These are phyloP conservation scores for Salix koriyanagi DNA, from an alignment of 345 rosid genomes.

Conservation along the genomic window DNA sequence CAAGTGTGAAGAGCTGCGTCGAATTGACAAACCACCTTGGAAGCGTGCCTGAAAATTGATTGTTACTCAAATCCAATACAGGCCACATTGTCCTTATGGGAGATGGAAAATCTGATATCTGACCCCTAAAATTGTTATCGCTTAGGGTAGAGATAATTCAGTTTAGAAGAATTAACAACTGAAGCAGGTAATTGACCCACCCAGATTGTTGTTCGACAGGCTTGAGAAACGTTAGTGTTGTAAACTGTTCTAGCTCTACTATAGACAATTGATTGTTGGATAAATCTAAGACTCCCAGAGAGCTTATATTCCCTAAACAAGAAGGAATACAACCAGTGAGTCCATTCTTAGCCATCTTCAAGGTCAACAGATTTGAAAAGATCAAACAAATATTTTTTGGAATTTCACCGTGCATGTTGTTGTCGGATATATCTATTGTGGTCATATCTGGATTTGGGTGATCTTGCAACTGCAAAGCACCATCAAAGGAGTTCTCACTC, in stretches of 20 bases:
- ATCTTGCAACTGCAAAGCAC: neutral
- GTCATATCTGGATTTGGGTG: neutral
- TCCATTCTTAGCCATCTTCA: conserved; percentile 11
- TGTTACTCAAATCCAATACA: neutral
- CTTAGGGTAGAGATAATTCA: neutral
- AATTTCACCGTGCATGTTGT: conserved; percentile 7
- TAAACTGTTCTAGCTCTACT: no score
- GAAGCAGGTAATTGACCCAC: neutral
- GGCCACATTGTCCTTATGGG: fast-evolving
- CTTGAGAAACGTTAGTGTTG: no score
- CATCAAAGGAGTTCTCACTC: neutral
- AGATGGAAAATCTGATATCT: neutral
- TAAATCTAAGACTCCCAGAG: neutral
- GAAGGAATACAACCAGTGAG: conserved; percentile 20
- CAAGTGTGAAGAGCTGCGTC: neutral
- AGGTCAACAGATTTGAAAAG: neutral
- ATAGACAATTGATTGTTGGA: conserved; percentile 9
- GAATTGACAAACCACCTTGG: neutral
- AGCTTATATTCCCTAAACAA: conserved; percentile 4
- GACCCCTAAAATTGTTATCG: neutral
- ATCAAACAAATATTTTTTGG: neutral
- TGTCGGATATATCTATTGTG: conserved; percentile 2
- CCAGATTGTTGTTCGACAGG: no score
- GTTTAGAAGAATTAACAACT: neutral
- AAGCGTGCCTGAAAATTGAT: neutral